Conservation (phyloP, 2,329 filamentous ascomycete species). For the Pseudogymnoascus sp. region DNA sequence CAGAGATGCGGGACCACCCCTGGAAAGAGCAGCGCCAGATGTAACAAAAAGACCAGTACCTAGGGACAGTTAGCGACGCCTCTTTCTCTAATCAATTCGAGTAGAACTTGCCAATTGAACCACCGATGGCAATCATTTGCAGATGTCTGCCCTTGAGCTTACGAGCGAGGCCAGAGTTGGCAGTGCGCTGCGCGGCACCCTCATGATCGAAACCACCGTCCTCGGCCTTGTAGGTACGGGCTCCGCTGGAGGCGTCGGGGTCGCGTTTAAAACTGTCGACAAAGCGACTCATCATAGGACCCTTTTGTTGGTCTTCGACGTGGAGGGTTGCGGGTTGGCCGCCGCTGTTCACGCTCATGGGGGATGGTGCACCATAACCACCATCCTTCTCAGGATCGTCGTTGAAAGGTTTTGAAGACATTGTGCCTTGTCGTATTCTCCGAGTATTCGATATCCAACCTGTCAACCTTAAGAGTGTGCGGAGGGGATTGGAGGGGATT, state of each 20-base stretch:
- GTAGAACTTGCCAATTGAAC: constrained; percentile 61
- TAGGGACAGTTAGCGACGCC: constrained; percentile 29
- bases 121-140: constrained; percentile 93
- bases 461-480: neutral
- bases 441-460: neutral
- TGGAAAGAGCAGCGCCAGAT: constrained; percentile 61
- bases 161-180: constrained; percentile 65
- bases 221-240: constrained; percentile 23
- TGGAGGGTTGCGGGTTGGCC: neutral
- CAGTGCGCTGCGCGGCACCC: constrained; percentile 52
- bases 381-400: neutral
- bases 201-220: constrained; percentile 51
- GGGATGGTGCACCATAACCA: neutral
- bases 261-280: constrained; percentile 25
- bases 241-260: constrained; percentile 33
- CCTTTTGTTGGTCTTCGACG: neutral
- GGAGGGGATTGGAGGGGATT: neutral
- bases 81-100: neutral
- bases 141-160: constrained; percentile 53
- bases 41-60: constrained; percentile 68
- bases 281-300: constrained; percentile 12
- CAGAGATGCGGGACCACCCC: constrained; percentile 70
- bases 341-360: neutral
- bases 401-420: neutral
- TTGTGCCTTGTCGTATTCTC: neutral